Evolutionary conservation across 768 basidiomycete species (phyloP), one percentile per base, ranked within the genome.

Genomic region (Rhizopogon vesiculosus): DNA sequence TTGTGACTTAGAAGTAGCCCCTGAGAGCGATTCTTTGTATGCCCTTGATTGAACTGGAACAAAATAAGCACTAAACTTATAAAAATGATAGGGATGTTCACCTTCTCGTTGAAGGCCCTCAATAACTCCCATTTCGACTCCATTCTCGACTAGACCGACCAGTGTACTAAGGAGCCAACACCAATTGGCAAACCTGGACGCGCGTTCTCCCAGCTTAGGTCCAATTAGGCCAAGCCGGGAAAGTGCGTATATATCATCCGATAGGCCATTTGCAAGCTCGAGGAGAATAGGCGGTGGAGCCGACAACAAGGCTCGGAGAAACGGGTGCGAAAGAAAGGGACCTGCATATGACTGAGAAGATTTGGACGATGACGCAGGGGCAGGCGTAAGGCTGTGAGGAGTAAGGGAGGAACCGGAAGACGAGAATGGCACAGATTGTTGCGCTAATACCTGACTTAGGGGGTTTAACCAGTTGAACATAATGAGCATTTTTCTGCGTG

Each of bases 381-480:
- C n/a, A 16, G 61, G 61, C 15, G 53, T 41, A 15, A 72, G 51
- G 28, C 42, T 33, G 43, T 70, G 69, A 1, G 69, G 59, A 2
- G 45, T 58, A 28, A 48, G 53, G 25, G 69, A 69, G 5, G 69
- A 67, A 15, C 61, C 60, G 9, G 56, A 28, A 15, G 81, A 68
- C 9, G 85, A 78, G 66, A 81, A 87, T 0, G 88, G 82, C 2
- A 83, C 79, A 2, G 82, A 68, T 65, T 89, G 87, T 63, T 90
- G 87, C 4, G 84, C 82, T 66, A 82, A 78, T 53, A 93, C 81
- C 19, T 81, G 75, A 46, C 84, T 85, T 62, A 93, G 70, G 8
- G 91, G 91, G 1, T 80, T 74, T 53, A 93, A 71, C 91, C 91
- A 93, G 72, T 91, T 90, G 77, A 92, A 90, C 43, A 93, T 73